Evolutionary conservation across 768 basidiomycete genomes (phyloP).

Genomic region (Tricholoma furcatifolium): DNA sequence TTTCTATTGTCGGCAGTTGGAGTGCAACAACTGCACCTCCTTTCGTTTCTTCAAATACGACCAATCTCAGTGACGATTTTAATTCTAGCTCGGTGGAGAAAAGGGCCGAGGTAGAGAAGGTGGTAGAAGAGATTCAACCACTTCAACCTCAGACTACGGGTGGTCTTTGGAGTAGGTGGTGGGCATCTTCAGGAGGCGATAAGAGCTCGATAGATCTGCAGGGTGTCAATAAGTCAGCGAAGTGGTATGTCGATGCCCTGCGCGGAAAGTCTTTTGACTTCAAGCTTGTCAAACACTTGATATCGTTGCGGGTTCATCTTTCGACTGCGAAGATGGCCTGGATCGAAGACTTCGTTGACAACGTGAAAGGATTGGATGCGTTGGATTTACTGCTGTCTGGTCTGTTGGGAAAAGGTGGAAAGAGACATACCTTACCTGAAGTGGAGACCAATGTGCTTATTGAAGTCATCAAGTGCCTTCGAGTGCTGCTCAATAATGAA

Average conservation of each 20-base stretch:
- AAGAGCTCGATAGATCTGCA: slow-evolving; percentile 31
- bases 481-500: slow-evolving; percentile 83
- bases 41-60: slow-evolving; percentile 27
- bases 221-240: slow-evolving; percentile 47
- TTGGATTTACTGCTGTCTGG: slow-evolving; percentile 56
- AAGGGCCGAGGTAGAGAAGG: slow-evolving; percentile 28
- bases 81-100: slow-evolving; percentile 23
- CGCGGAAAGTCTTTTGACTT: slow-evolving; percentile 53
- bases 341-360: slow-evolving; percentile 74
- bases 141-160: slow-evolving; percentile 71
- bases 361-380: slow-evolving; percentile 62
- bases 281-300: slow-evolving; percentile 73
- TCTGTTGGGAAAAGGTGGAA: slow-evolving; percentile 68
- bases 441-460: slow-evolving; percentile 64
- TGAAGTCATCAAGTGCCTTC: slow-evolving; percentile 77
- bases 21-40: slow-evolving; percentile 38
- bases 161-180: slow-evolving; percentile 75
- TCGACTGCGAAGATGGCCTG: slow-evolving; percentile 80
- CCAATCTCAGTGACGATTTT: slow-evolving; percentile 39
- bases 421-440: slow-evolving; percentile 58
- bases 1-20: slow-evolving; percentile 67
- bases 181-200: slow-evolving; percentile 65
- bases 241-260: slow-evolving; percentile 64
- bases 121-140: slow-evolving; percentile 33
- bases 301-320: slow-evolving; percentile 80